A percentile compares a stretch with the other conserved stretches of the same genome.
phyloP scores from a whole-genome alignment of 768 basidiomycete genomes.

The Lanmaoa rubissima region DNA sequence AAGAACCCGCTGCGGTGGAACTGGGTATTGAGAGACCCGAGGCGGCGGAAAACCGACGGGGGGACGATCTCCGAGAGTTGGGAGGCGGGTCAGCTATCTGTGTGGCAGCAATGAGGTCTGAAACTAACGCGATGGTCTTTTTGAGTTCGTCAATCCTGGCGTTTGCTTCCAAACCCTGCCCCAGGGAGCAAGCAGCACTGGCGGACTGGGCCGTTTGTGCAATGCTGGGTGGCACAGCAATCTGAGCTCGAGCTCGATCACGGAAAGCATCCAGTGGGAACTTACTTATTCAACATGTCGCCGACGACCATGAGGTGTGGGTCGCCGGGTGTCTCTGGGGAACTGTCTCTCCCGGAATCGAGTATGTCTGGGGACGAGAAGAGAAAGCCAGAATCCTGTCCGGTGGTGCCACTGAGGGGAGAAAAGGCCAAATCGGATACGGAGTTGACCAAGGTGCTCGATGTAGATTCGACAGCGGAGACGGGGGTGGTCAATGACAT shows the following conservation, averaged over 20 bases:
- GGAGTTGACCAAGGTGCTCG: conserved; percentile 19
- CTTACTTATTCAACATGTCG: conserved; percentile 55
- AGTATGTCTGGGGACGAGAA: conserved; percentile 27
- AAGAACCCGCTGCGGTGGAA: conserved; percentile 36
- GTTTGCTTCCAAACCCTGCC: conserved; percentile 47
- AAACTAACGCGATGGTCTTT: conserved; percentile 50
- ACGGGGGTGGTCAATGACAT: conserved; percentile 12
- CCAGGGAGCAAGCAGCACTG: conserved; percentile 46
- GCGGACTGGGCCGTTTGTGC: conserved; percentile 60
- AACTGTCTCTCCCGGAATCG: conserved; percentile 19
- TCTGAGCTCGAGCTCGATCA: conserved; percentile 8
- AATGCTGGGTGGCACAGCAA: conserved; percentile 43
- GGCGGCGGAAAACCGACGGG: conserved; percentile 20
- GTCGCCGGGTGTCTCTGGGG: conserved; percentile 37
- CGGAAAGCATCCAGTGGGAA: neutral
- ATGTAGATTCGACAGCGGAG: conserved; percentile 18
- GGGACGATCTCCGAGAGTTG: conserved; percentile 33
- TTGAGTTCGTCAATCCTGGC: conserved; percentile 55
- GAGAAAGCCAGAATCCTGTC: conserved; percentile 22
- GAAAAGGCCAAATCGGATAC: conserved; percentile 28
- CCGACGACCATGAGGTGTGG: conserved; percentile 51
- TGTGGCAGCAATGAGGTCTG: conserved; percentile 51
- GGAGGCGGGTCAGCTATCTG: conserved; percentile 35
- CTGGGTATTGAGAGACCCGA: conserved; percentile 34
- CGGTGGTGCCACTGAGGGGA: conserved; percentile 11